Evolutionary conservation across 2,329 filamentous ascomycete species (phyloP).

Genomic region (Colletotrichum sp.): DNA sequence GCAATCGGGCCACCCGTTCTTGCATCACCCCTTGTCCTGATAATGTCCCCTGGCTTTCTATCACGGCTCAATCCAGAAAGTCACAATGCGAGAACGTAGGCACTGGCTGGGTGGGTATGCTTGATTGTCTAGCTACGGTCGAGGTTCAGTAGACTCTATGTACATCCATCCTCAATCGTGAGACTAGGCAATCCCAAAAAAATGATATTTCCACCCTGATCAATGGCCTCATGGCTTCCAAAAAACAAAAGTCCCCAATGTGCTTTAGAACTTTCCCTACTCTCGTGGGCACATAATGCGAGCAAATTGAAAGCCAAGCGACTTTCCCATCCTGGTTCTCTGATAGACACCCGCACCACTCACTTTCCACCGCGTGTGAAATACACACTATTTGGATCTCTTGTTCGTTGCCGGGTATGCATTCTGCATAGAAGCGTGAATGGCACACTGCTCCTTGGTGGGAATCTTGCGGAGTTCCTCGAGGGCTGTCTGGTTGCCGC

Average conservation of each 20-base stretch:
- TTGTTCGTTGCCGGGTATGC: neutral
- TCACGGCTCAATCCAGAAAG: neutral
- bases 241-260: neutral
- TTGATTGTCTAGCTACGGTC: neutral
- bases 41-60: neutral
- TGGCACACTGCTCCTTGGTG: neutral
- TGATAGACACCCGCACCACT: neutral
- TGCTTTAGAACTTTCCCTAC: neutral
- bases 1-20: neutral
- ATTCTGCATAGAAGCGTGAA: neutral
- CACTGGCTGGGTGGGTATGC: neutral
- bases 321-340: neutral
- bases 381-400: neutral
- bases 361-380: neutral
- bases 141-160: neutral
- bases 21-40: neutral
- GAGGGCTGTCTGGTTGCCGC: fast-evolving
- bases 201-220: neutral
- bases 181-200: neutral
- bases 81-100: neutral
- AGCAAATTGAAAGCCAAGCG: neutral
- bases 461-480: neutral
- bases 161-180: neutral
- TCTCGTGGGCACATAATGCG: neutral
- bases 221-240: neutral